Evolutionary conservation across 192 early-diverging fungal genomes (phyloP), one percentile per base, ranked within the genome.

Genomic region (Helicostylum pulchrum): DNA sequence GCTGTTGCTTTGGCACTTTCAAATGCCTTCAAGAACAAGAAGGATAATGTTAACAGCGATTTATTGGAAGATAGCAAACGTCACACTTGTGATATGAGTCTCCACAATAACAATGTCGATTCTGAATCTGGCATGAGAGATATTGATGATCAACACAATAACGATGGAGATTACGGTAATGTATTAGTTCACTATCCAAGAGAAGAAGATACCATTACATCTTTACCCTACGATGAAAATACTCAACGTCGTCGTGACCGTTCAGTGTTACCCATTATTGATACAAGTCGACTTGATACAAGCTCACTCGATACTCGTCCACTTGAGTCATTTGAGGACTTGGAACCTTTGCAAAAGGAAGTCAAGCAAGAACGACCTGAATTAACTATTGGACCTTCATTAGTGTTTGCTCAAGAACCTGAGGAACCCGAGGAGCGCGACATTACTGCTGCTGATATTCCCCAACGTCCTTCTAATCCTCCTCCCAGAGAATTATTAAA

Each of bases 141-240:
- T 52, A 21, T 9, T 39, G 36, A 39, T 39, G 36, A 39, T 4
- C 7, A 39, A 9, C 5, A 39, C 36, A 6, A 39, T 39, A 39
- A 39, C 4, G 36, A 39, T 0, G 36, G 9, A 4, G 36, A 39
- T 9, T 39, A 39, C 12, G 46, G 46, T 48, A 48, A 48, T 48
- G 46, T 19, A 12, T 15, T 48, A 4, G 46, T 48, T 19, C 15
- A 48, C 3, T 48, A 5, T 4, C 46, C 46, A 10, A 19, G 78
- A 78, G 39, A 83, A 87, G 61, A 84, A 88, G 36, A 39, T 39
- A 39, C 4, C 0, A 39, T 39, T 39, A 39, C 36, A 1, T 39
- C 36, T 39, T 39, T 39, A 39, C 36, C 36, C 9, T 39, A 39
- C 9, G 36, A 39, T 39, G 36, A 39, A 39, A 39, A 39, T 10